Conservation (phyloP, 2,329 filamentous ascomycete species). For the Leptosphaerulina australis region DNA sequence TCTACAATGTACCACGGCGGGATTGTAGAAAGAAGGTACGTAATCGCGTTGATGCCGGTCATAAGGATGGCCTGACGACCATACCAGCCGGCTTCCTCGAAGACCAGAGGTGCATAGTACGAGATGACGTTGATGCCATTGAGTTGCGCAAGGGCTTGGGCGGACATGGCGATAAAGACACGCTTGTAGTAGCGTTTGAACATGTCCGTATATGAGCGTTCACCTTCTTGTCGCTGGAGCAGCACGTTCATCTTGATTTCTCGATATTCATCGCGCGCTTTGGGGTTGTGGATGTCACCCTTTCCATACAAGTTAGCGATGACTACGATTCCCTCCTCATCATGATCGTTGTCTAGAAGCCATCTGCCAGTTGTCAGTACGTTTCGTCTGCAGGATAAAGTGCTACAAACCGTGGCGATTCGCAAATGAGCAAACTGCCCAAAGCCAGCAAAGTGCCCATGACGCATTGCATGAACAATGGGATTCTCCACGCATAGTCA, state of each 20-base stretch:
- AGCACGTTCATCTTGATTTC: constrained; percentile 99
- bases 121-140: constrained; percentile 99
- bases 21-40: constrained; percentile 89
- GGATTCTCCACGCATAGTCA: constrained; percentile 87
- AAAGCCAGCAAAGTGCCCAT: constrained; percentile 87
- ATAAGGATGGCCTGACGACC: constrained; percentile 91
- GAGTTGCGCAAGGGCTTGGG: constrained; percentile 91
- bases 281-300: constrained; percentile 90
- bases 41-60: constrained; percentile 94
- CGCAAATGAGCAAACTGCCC: constrained; percentile 91
- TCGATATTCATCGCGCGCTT: constrained; percentile 93
- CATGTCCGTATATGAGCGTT: constrained; percentile 91
- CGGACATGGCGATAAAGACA: constrained; percentile 98
- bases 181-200: constrained; percentile 89
- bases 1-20: constrained; percentile 98
- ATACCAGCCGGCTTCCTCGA: constrained; percentile 94
- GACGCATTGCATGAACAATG: constrained; percentile 87
- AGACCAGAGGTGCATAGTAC: constrained; percentile 96
- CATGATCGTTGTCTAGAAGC: constrained; percentile 96
- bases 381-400: not conserved
- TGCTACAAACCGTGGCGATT: constrained; percentile 83
- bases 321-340: constrained; percentile 97
- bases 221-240: constrained; percentile 90
- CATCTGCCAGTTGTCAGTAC: constrained; percentile 64
- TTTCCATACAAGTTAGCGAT: constrained; percentile 97